Base-by-base conservation (phyloP, 2,329 filamentous ascomycete genomes). In the Ilyonectria destructans region DNA sequence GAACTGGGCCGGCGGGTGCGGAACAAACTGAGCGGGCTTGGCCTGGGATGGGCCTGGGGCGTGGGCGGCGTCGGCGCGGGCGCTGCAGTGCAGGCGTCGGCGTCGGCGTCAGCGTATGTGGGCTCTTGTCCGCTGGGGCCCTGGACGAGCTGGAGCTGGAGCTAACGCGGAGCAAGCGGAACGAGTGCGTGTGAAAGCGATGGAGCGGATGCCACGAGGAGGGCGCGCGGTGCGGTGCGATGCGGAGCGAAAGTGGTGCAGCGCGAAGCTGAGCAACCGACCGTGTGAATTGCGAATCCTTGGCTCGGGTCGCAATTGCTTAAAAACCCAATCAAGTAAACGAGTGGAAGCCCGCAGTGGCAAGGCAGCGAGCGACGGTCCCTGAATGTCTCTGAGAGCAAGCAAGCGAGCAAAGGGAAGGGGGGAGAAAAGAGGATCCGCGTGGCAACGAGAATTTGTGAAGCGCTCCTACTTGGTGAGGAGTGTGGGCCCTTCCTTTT, bases 121-220 rank as follows among this genome's bases (percentile, higher is more conserved):
- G 33, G 19, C 49, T n/a, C 43, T 35, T 31, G 19, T 54, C 29
- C 26, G 48, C 48, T 33, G 58, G 58, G 62, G 46, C n/a, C 48
- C 37, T 26, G 37, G 58, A 58, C 52, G 64, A 67, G 58, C 51
- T 71, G 40, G 40, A n/a, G 5, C 40, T 75, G 57, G 58, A 74
- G 70, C 71, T 74, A 75, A 64, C 57, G 68, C 73, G 65, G 70
- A 74, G 58, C 64, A 58, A 35, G 59, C 46, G 57, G 68, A 72
- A 70, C 66, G 62, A 62, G 67, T 69, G 68, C 65, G 64, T 70
- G 65, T 64, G 49, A 58, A 60, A 65, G 58, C 63, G 71, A 26
- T 26, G 23, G 23, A 70, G 64, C 60, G 43, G 65, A 70, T 69
- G 49, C 69, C 65, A 71, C 68, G 58, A 72, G 48, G 66, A 51